These are phyloP conservation scores for Coemansia sp. DNA, from an alignment of 192 early-diverging fungal species.

Conservation along the genomic window DNA sequence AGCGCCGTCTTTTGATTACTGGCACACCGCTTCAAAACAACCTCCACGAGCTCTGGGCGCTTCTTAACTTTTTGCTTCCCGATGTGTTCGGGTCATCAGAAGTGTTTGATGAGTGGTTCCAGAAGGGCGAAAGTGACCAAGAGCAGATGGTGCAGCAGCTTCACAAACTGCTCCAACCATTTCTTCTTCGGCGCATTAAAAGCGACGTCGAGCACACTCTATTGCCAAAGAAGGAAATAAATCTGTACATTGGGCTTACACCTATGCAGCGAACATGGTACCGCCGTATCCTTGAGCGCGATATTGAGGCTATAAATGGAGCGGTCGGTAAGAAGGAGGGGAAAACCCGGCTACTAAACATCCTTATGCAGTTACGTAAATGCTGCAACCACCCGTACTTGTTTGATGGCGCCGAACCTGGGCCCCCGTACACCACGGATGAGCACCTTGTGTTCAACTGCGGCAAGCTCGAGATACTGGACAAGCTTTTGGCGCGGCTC, in stretches of 20 bases:
- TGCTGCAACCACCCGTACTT: conserved; percentile 92
- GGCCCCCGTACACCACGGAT: conserved; percentile 95
- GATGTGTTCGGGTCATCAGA: conserved; percentile 94
- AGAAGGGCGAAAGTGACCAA: conserved; percentile 52
- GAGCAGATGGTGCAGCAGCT: conserved; percentile 70
- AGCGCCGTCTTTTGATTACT: conserved; percentile 87
- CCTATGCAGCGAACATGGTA: conserved; percentile 97
- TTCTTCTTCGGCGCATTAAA: conserved; percentile 88
- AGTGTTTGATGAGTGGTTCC: conserved; percentile 95
- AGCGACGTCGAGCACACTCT: conserved; percentile 95
- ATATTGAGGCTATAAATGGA: conserved; percentile 96
- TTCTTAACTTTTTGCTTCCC: conserved; percentile 95
- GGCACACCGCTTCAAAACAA: conserved; percentile 98
- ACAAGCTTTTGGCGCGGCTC: conserved; percentile 78
- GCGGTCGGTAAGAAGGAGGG: conserved; percentile 73
- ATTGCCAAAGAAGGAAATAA: conserved; percentile 90
- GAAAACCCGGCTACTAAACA: conserved; percentile 91
- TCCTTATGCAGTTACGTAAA: conserved; percentile 94
- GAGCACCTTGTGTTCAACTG: conserved; percentile 93
- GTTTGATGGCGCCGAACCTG: conserved; percentile 90
- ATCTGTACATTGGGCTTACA: conserved; percentile 91
- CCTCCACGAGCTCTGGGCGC: conserved; percentile 97
- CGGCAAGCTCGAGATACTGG: conserved; percentile 91
- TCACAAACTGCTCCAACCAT: conserved; percentile 64
- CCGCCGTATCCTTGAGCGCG: conserved; percentile 91